Conservation (phyloP, 1,139 yeast genomes). For the Candida sp. region DNA sequence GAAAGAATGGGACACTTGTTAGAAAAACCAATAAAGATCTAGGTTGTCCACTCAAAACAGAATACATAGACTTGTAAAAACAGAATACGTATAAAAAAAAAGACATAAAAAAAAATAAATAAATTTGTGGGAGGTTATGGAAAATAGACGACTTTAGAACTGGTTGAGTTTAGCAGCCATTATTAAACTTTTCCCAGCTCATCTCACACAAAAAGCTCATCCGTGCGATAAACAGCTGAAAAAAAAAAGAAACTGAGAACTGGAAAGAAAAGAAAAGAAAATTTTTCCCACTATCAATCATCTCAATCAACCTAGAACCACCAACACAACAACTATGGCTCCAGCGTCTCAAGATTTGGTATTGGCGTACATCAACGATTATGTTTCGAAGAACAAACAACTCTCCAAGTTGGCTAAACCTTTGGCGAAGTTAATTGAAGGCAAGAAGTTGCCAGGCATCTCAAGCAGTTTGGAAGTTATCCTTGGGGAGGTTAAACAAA, state of each 20-base stretch:
- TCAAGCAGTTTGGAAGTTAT: slow-evolving; percentile 30
- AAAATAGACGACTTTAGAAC: too few relatives aligned
- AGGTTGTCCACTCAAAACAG: neutral
- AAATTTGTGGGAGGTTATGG: neutral
- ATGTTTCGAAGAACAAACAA: slow-evolving; percentile 35
- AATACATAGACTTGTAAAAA: too few relatives aligned
- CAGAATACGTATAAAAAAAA: neutral
- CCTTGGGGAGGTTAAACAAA: slow-evolving; percentile 13
- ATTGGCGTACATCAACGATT: slow-evolving; percentile 42
- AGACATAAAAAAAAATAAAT: neutral
- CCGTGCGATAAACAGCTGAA: neutral
- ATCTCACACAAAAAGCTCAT: neutral
- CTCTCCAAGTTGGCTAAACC: slow-evolving; percentile 40
- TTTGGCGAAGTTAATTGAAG: slow-evolving; percentile 36
- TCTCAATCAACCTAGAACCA: neutral
- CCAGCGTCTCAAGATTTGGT: slow-evolving; percentile 30
- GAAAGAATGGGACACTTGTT: slow-evolving; percentile 95
- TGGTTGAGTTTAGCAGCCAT: slow-evolving; percentile 2
- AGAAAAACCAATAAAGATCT: slow-evolving; percentile 20
- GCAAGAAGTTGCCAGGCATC: slow-evolving; percentile 24
- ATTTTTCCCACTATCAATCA: neutral
- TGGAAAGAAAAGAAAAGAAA: neutral
- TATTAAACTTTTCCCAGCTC: neutral
- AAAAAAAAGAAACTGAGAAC: neutral
- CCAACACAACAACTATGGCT: slow-evolving; percentile 15